Evolutionary conservation across 441 rosid genomes (phyloP).

Genomic region (Raphanus hybrid): DNA sequence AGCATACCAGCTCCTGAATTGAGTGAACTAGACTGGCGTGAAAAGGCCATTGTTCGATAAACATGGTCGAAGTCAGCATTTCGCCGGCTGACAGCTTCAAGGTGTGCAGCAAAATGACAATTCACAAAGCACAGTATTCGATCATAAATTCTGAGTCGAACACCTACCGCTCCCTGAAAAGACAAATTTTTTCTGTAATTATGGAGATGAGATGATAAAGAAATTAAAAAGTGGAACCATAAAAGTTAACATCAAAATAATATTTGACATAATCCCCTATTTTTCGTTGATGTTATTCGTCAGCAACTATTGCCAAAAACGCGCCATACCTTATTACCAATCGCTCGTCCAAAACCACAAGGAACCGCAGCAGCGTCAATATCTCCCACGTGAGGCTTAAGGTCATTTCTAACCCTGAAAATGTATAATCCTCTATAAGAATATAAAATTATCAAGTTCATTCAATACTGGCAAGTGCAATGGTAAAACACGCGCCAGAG

Average conservation of each 20-base stretch:
- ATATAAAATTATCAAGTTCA: slow-evolving; percentile 38
- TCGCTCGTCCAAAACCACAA: slow-evolving; percentile 80
- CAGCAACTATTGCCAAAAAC: not conserved
- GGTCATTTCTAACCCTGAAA: slow-evolving; percentile 64
- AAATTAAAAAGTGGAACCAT: slow-evolving; percentile 16
- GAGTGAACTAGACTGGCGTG: slow-evolving; percentile 53
- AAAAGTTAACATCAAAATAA: not conserved
- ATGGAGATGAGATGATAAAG: not conserved
- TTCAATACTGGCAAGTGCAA: slow-evolving; percentile 8
- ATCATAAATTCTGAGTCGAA: slow-evolving; percentile 70
- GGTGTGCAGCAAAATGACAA: slow-evolving; percentile 83
- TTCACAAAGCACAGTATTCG: slow-evolving; percentile 79
- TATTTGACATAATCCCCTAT: slow-evolving; percentile 9
- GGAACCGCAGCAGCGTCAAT: slow-evolving; percentile 81
- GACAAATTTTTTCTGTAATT: slow-evolving; percentile 17
- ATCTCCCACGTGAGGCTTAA: slow-evolving; percentile 68
- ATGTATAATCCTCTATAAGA: slow-evolving; percentile 28
- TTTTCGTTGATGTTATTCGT: not conserved
- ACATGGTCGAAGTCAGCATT: slow-evolving; percentile 82
- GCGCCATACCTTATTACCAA: slow-evolving; percentile 73
- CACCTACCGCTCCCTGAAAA: slow-evolving; percentile 73
- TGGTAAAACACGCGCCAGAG: not conserved
- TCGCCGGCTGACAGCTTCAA: slow-evolving; percentile 74
- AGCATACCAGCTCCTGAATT: slow-evolving; percentile 81
- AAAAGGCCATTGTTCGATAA: slow-evolving; percentile 63